A percentile compares a stretch with the other conserved stretches of the same genome.
Evolutionary conservation across 1,139 yeast genomes (phyloP).

Genomic region (Martiniozyma asiatica): DNA sequence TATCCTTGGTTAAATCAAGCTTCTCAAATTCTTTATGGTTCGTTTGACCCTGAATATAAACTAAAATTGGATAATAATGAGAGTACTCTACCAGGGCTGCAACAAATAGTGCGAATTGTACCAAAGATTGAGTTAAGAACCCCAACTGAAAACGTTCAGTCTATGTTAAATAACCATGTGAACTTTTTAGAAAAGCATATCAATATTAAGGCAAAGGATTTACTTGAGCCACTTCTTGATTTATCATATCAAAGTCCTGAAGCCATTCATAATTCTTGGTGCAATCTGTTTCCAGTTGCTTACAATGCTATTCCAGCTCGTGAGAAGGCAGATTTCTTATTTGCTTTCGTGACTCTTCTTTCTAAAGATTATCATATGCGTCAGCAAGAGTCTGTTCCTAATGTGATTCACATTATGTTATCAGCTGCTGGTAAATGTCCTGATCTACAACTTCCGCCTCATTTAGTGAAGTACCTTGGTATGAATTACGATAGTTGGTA

Average conservation of each 20-base stretch:
- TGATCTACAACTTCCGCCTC: conserved; percentile 82
- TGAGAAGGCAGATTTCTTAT: conserved; percentile 73
- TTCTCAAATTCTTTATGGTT: conserved; percentile 70
- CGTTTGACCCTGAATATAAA: conserved; percentile 44
- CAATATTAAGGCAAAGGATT: conserved; percentile 41
- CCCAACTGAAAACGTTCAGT: conserved; percentile 14
- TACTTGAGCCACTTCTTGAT: conserved; percentile 64
- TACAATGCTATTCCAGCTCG: conserved; percentile 63
- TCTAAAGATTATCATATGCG: conserved; percentile 88
- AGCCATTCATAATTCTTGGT: conserved; percentile 79
- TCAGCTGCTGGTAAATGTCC: conserved; percentile 72
- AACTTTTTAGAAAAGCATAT: conserved; percentile 28
- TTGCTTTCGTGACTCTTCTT: conserved; percentile 64
- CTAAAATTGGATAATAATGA: conserved; percentile 37
- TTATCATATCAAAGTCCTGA: conserved; percentile 75
- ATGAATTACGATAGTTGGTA: conserved; percentile 87
- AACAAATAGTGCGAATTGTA: conserved; percentile 30
- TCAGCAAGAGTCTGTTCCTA: conserved; percentile 78
- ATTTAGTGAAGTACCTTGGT: conserved; percentile 80
- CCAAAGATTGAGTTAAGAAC: conserved; percentile 9
- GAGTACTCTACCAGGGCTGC: conserved; percentile 44
- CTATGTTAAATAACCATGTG: conserved; percentile 39
- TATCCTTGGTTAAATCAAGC: conserved; percentile 95
- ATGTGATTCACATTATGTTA: conserved; percentile 72
- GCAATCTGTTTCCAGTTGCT: conserved; percentile 69